A percentile compares a stretch with the other conserved stretches of the same genome.
phyloP scores from a whole-genome alignment of 768 basidiomycete species.

The Tricholoma bakamatsutake region DNA sequence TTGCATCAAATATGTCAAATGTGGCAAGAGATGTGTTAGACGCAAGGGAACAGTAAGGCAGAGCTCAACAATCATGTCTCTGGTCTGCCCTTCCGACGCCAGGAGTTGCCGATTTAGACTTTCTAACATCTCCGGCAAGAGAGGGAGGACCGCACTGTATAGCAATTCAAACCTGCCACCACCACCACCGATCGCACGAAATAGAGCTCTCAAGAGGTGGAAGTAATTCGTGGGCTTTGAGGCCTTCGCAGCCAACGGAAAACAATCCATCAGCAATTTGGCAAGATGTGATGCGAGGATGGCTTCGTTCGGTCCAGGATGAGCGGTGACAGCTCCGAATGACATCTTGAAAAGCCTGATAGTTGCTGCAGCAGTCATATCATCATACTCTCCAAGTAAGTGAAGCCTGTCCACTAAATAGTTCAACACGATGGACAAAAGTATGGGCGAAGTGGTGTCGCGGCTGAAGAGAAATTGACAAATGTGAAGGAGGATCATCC shows the following conservation, averaged over 20 bases:
- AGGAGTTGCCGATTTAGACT: slow-evolving; percentile 86
- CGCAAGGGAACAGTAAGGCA: slow-evolving; percentile 95
- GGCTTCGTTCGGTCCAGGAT: slow-evolving; percentile 75
- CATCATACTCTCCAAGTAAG: slow-evolving; percentile 79
- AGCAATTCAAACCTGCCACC: slow-evolving; percentile 90
- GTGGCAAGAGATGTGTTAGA: slow-evolving; percentile 91
- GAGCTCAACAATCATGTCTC: slow-evolving; percentile 95
- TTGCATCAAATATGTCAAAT: slow-evolving; percentile 93
- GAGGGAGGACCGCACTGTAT: slow-evolving; percentile 93
- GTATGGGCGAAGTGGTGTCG: slow-evolving; percentile 69
- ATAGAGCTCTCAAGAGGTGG: slow-evolving; percentile 85
- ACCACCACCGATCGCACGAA: slow-evolving; percentile 87
- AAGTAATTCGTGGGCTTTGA: slow-evolving; percentile 90
- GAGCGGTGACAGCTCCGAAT: slow-evolving; percentile 77
- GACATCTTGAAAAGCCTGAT: slow-evolving; percentile 95
- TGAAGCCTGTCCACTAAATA: slow-evolving; percentile 82
- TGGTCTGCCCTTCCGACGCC: slow-evolving; percentile 71
- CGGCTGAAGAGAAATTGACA: slow-evolving; percentile 79
- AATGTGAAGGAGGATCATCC: slow-evolving; percentile 75
- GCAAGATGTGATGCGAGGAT: slow-evolving; percentile 92
- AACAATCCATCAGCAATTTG: slow-evolving; percentile 93
- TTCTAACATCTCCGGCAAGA: slow-evolving; percentile 96
- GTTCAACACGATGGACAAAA: slow-evolving; percentile 84
- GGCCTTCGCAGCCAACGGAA: slow-evolving; percentile 89
- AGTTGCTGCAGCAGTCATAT: slow-evolving; percentile 73